A percentile compares a stretch with the other conserved stretches of the same genome.
phyloP scores from a whole-genome alignment of 257 asterid genomes.

The Verbena officinalis region DNA sequence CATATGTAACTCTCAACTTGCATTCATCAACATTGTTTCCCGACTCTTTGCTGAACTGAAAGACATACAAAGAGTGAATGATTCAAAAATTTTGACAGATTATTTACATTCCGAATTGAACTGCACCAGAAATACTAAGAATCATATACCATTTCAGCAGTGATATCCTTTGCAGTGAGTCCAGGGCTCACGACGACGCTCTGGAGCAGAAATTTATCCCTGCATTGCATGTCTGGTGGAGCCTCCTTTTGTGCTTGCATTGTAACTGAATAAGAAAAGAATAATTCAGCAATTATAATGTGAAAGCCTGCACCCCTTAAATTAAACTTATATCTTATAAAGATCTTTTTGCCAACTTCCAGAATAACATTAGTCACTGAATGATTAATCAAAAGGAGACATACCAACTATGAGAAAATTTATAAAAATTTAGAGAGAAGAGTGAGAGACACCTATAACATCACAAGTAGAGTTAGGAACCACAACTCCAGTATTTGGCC shows the following conservation, averaged over 20 bases:
- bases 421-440: not conserved
- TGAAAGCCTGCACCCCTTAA: conserved; percentile 1
- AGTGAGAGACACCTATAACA: conserved; percentile 58
- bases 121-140: conserved; percentile 3
- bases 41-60: conserved; percentile 81
- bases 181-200: conserved; percentile 63
- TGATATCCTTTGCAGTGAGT: conserved; percentile 66
- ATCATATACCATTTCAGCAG: conserved; percentile 73
- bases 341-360: conserved; percentile 5
- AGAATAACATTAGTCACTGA: not conserved
- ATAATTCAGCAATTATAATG: conserved; percentile 25
- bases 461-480: conserved; percentile 79
- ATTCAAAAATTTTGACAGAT: not conserved
- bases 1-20: conserved; percentile 87
- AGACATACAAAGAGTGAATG: conserved; percentile 23
- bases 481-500: conserved; percentile 96
- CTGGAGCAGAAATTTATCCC: conserved; percentile 95
- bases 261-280: conserved; percentile 59
- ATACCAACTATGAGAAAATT: not conserved
- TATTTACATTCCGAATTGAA: not conserved
- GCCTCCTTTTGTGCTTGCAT: conserved; percentile 99
- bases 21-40: conserved; percentile 88
- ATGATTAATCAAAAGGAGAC: not conserved
- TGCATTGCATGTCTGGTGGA: conserved; percentile 90
- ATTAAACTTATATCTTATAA: not conserved